These are phyloP conservation scores for Astrothelium subdiscretum DNA, from an alignment of 495 filamentous ascomycete genomes.

Conservation along the genomic window DNA sequence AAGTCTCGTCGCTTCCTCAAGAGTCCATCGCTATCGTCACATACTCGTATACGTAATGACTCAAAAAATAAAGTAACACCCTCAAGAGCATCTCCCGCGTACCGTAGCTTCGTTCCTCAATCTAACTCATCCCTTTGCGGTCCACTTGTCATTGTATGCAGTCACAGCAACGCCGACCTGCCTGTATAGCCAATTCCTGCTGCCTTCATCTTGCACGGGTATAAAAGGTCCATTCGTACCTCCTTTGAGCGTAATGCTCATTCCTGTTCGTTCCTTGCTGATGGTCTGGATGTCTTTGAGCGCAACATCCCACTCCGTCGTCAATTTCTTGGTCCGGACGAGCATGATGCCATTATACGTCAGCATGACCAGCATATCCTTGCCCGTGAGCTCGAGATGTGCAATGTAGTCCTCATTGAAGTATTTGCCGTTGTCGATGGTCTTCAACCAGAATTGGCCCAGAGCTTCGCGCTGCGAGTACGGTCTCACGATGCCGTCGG, in stretches of 20 bases:
- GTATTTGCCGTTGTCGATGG: constrained; percentile 89
- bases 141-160: constrained; percentile 61
- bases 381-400: constrained; percentile 78
- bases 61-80: not conserved
- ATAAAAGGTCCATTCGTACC: constrained; percentile 92
- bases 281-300: constrained; percentile 96
- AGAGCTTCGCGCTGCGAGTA: constrained; percentile 94
- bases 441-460: constrained; percentile 98
- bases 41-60: not conserved
- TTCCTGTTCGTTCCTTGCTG: constrained; percentile 86
- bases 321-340: constrained; percentile 69
- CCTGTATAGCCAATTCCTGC: constrained; percentile 74
- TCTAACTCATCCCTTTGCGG: constrained; percentile 41
- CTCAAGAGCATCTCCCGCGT: not conserved
- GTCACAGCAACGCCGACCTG: constrained; percentile 59
- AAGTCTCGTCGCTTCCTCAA: no score
- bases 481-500: constrained; percentile 86
- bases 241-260: constrained; percentile 77
- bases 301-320: constrained; percentile 88
- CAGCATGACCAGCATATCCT: constrained; percentile 73
- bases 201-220: constrained; percentile 78
- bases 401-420: constrained; percentile 97
- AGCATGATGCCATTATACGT: constrained; percentile 89
- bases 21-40: not conserved
- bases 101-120: not conserved